These are phyloP conservation scores for Solanum ahanhuiri DNA, from an alignment of 257 asterid species.

Conservation along the genomic window DNA sequence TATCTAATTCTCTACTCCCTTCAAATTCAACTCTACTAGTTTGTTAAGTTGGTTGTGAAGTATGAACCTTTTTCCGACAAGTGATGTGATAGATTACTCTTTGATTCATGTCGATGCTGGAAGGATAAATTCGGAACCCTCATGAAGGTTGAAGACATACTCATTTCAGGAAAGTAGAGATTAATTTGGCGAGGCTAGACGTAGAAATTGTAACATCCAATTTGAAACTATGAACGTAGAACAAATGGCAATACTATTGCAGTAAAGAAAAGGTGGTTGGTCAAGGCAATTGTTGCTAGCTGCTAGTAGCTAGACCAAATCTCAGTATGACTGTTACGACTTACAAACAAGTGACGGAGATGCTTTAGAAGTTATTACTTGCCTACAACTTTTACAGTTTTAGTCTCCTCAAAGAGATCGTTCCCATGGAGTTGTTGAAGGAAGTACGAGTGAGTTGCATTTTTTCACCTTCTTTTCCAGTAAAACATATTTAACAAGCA, in stretches of 20 bases:
- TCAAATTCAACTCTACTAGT: background rate
- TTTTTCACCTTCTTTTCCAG: no score
- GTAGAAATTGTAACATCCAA: background rate
- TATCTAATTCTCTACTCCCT: background rate
- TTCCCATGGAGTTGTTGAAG: no score
- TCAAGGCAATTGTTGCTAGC: background rate
- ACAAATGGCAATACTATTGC: background rate
- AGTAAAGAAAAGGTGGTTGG: background rate
- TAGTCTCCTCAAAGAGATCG: no score
- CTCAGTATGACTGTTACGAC: background rate
- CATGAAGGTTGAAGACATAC: background rate
- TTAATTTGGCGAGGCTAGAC: background rate
- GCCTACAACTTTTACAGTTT: background rate
- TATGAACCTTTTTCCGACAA: background rate
- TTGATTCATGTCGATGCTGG: background rate
- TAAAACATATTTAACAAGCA: no score
- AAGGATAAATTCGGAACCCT: background rate
- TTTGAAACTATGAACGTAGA: background rate
- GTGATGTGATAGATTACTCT: background rate
- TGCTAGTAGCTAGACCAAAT: background rate
- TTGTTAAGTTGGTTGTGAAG: background rate
- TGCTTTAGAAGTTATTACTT: background rate
- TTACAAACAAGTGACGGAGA: background rate
- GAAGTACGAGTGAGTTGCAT: no score
- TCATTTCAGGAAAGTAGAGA: background rate